A percentile compares a stretch with the other conserved stretches of the same genome.
These are phyloP conservation scores for Triticum timopheevii DNA, from an alignment of 176 grass and related monocot species.

Conservation along the genomic window DNA sequence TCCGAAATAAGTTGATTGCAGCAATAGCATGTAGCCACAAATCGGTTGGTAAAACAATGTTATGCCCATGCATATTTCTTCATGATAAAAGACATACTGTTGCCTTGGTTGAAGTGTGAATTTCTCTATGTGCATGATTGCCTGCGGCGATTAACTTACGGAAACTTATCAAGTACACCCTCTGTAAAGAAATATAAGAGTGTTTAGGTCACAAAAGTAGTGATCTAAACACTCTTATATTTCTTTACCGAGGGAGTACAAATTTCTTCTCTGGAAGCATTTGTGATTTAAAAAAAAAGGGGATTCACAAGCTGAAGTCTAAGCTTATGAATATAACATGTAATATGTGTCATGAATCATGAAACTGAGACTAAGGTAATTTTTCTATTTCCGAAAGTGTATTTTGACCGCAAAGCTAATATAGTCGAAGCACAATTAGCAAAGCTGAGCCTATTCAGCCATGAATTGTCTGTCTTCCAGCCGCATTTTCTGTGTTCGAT, in stretches of 20 bases:
- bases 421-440: neutral
- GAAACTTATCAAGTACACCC: neutral
- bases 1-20: constrained; percentile 29
- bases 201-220: too few species aligned
- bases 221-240: too few species aligned
- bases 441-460: neutral
- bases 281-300: neutral
- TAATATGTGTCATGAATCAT: neutral
- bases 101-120: neutral
- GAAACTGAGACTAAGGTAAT: neutral
- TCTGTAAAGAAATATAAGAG: too few species aligned
- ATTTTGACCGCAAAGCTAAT: neutral
- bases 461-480: neutral
- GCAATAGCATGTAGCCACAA: constrained; percentile 22
- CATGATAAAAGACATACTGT: constrained; percentile 7
- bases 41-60: neutral
- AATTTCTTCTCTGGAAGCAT: neutral
- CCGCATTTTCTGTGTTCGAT: neutral
- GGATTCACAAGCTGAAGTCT: constrained; percentile 7
- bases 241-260: too few species aligned
- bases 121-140: neutral
- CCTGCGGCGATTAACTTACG: neutral
- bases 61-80: neutral
- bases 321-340: neutral
- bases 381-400: neutral